Evolutionary conservation across 768 basidiomycete species (phyloP).

Genomic region (Gelatoporia subvermispora): DNA sequence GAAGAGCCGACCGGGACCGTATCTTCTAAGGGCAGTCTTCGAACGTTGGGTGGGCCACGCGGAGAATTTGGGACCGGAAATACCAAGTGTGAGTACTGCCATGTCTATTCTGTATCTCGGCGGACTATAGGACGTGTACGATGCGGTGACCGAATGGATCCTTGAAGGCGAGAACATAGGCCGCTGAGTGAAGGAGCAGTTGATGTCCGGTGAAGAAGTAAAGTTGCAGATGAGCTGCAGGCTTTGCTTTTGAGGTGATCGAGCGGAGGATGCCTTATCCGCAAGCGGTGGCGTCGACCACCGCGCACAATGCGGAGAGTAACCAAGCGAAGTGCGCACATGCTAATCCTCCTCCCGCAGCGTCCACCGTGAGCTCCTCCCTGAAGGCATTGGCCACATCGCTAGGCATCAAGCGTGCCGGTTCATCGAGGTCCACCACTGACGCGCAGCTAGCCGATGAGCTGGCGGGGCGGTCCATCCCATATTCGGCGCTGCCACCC

Average conservation of each 20-base stretch:
- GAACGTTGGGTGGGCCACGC: constrained; percentile 27
- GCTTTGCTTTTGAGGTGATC: too few species aligned
- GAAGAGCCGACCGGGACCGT: constrained; percentile 55
- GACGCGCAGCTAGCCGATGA: constrained; percentile 20
- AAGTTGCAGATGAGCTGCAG: neutral
- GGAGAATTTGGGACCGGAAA: constrained; percentile 71
- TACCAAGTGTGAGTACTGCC: constrained; percentile 51
- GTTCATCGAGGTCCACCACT: constrained; percentile 19
- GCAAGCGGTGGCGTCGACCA: too few species aligned
- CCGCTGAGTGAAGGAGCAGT: too few species aligned
- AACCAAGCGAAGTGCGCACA: too few species aligned
- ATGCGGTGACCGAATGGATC: too few species aligned
- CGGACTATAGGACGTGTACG: neutral
- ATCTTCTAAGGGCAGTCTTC: constrained; percentile 39
- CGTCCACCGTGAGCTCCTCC: constrained; percentile 63
- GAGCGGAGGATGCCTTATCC: too few species aligned
- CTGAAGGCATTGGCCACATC: constrained; percentile 75
- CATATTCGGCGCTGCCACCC: constrained; percentile 12
- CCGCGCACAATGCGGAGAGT: constrained; percentile 4
- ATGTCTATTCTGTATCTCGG: neutral
- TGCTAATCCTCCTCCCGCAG: constrained; percentile 24
- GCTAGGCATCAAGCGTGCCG: constrained; percentile 58
- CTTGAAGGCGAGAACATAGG: too few species aligned
- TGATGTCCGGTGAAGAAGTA: neutral
- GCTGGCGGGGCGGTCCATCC: constrained; percentile 13